Evolutionary conservation across 2,329 filamentous ascomycete species (phyloP), one percentile per base, ranked within the genome.

Genomic region (Verticillium alfalfae): DNA sequence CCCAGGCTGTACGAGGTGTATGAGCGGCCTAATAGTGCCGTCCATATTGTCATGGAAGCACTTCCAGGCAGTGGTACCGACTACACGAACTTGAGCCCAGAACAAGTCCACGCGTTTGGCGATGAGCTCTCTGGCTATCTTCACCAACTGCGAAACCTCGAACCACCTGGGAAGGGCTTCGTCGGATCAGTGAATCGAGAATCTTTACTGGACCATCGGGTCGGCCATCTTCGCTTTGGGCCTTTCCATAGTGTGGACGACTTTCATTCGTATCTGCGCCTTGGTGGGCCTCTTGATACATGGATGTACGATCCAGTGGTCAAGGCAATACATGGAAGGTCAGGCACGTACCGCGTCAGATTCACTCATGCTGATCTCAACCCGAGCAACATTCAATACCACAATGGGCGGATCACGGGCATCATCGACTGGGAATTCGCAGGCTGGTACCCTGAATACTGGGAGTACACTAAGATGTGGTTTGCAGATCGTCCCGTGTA

Each of bases 311-410:
- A 76, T 31, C 66, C 72, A 60, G 66, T 72, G 5, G 75, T 79
- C 69, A 68, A 71, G 1, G 64, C 57, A 5, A 67, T 66, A 59
- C 78, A 80, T 57, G 72, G 78, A 61, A 64, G 68, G 2, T 67
- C 68, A 12, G 76, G 71, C 70, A 67, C 67, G n/a, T 58, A 64
- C n/a, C 73, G 75, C 2, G 73, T 76, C 7, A 38, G 15, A 38
- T 80, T 84, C 66, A 80, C 79, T 15, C 80, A 83, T 68, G 75
- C 72, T 9, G 79, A 82, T 63, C 66, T 83, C 7, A 76, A 73
- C 62, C 72, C 72, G 26, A 66, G 67, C 22, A 82, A 83, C 63
- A 78, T 83, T 55, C 63, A 82, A 10, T 67, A 75, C 52, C 68
- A 68, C 12, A 75, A 71, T 6, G 74, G 78, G 58, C 67, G 73